A percentile compares a stretch with the other conserved stretches of the same genome.
phyloP scores from a whole-genome alignment of 2,329 filamentous ascomycete species.

The Plectosphaerella plurivora region DNA sequence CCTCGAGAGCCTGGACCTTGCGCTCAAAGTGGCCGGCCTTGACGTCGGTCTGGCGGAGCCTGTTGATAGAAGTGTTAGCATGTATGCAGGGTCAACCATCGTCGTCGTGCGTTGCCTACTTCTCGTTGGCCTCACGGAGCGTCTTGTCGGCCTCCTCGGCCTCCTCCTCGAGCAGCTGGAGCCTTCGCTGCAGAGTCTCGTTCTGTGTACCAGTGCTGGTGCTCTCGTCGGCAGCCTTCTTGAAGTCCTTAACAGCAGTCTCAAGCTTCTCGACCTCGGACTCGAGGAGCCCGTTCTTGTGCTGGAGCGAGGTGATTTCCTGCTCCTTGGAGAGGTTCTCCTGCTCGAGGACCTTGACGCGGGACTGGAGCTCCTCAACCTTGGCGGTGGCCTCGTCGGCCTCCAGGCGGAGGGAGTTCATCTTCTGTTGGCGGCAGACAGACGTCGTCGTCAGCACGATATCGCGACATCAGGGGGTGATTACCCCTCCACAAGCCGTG shows the following conservation, averaged over 20 bases:
- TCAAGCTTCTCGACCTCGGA: conserved; percentile 90
- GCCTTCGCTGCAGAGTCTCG: conserved; percentile 84
- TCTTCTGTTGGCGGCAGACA: conserved; percentile 60
- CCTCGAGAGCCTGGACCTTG: conserved; percentile 95
- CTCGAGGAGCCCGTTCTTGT: conserved; percentile 93
- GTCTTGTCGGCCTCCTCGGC: conserved; percentile 95
- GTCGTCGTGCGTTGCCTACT: conserved; percentile 55
- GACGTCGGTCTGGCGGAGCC: conserved; percentile 97
- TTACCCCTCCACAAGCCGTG: conserved; percentile 15
- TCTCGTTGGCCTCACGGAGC: conserved; percentile 95
- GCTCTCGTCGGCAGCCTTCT: conserved; percentile 80
- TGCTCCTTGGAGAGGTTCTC: conserved; percentile 97
- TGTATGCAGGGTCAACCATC: conserved; percentile 1
- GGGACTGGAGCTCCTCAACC: conserved; percentile 80
- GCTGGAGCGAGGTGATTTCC: conserved; percentile 91
- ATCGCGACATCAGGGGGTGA: conserved; percentile 6
- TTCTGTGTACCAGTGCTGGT: conserved; percentile 81
- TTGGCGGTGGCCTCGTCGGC: conserved; percentile 78
- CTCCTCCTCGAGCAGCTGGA: conserved; percentile 97
- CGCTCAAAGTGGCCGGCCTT: conserved; percentile 99
- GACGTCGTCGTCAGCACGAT: conserved; percentile 9
- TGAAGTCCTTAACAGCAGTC: conserved; percentile 75
- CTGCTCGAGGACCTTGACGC: conserved; percentile 88
- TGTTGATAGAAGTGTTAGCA: conserved; percentile 33
- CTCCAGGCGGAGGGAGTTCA: conserved; percentile 91